Conservation (phyloP, 192 early-diverging fungal species). For the Backusella tuberculispora region DNA sequence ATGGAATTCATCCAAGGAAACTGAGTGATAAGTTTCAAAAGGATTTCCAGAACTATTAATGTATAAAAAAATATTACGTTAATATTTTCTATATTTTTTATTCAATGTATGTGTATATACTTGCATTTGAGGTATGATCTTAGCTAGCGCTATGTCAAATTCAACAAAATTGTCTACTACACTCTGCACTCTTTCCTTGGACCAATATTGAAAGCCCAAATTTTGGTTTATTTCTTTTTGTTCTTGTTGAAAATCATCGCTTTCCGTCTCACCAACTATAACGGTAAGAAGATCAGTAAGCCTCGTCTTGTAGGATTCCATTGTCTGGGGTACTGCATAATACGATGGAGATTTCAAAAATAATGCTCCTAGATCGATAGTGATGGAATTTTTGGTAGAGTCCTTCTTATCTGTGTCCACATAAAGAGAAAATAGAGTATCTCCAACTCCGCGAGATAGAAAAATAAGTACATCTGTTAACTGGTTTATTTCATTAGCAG, state of each 20-base stretch:
- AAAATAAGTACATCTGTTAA: not conserved
- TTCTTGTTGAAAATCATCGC: constrained; percentile 52
- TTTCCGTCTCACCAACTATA: constrained; percentile 30
- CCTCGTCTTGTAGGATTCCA: not conserved
- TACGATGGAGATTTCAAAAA: not conserved
- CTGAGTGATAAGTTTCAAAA: no score
- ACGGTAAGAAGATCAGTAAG: not conserved
- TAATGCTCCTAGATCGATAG: not conserved
- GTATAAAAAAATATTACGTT: no score
- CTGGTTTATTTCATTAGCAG: constrained; percentile 58
- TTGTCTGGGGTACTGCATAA: not conserved
- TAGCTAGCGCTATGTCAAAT: not conserved
- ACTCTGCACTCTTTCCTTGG: not conserved
- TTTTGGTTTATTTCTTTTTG: not conserved
- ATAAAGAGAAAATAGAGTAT: not conserved
- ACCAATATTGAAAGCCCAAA: not conserved
- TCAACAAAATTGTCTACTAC: not conserved
- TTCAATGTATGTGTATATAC: not conserved
- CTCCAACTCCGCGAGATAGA: not conserved
- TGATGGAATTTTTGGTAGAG: not conserved
- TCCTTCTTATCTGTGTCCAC: constrained; percentile 35
- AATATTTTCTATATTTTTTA: not conserved
- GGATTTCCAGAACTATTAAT: no score
- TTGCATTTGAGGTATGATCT: not conserved
- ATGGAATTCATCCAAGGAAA: constrained; percentile 32